Base-by-base conservation (phyloP, 2,329 filamentous ascomycete genomes). In the Colletotrichum gigasporum region DNA sequence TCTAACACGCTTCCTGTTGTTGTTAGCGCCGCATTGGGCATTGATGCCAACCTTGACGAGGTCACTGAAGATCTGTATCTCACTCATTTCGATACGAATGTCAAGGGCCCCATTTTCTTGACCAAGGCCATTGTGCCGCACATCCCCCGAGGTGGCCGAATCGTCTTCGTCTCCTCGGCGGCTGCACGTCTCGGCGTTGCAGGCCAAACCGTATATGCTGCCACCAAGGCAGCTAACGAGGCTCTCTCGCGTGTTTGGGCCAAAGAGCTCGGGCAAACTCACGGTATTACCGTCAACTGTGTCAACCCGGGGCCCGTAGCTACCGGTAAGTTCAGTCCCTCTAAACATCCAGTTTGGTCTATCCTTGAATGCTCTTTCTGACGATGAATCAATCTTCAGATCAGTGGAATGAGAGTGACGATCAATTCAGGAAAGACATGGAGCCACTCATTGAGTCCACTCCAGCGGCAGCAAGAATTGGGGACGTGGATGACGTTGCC, bases 151-250 rank as follows among this genome's bases (percentile, higher is more conserved):
- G 72, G 73, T 3, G 73, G 75, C 0, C 73, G 76, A 0, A 74
- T 79, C 1, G 69, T 78, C 8, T 71, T 73, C 28, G 67, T 78
- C 2, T 76, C 75, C 0, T 76, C 75, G 0, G 71, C 71, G 2
- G 71, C 66, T 12, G 74, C 75, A 2, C 70, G 74, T 1, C 55
- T 75, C 2, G 75, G 74, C 0, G 63, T 74, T 3, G 67, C 73
- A 2, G 68, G 65, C 0, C 67, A 74, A 35, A 72, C 74, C 0
- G 73, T 78, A 0, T 79, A 79, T 26, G 72, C 67, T 0, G 69
- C 74, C 2, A 76, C 74, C 0, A 78, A 78, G 50, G 76, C 74
- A 3, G 76, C 76, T 0, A 59, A 70, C 18, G 75, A 76, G 54
- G 69, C 70, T 4, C 47, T 74, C 2, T 65, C 60, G 3, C 69